Evolutionary conservation across 208 protist species (phyloP).

Genomic region (Crithidia mellificae): DNA sequence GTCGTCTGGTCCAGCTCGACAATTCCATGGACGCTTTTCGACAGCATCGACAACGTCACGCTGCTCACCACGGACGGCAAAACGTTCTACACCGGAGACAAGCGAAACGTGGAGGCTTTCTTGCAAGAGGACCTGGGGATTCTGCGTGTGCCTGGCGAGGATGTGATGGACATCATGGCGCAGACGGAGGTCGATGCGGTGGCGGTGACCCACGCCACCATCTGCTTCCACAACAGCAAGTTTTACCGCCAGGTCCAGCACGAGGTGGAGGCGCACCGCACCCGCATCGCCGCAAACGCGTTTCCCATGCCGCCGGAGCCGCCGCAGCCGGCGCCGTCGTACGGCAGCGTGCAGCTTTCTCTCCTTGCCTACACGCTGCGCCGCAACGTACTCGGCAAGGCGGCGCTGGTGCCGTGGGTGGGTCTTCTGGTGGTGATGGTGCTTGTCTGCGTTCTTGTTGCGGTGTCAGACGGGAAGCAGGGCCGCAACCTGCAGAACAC

Average conservation of each 20-base stretch:
- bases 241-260: slow-evolving; percentile 22
- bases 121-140: slow-evolving; percentile 34
- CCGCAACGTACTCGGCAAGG: slow-evolving; percentile 23
- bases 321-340: slow-evolving; percentile 1
- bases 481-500: slow-evolving; percentile 41
- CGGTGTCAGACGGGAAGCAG: neutral
- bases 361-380: slow-evolving; percentile 39
- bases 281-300: slow-evolving; percentile 15
- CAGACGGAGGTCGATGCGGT: slow-evolving; percentile 39
- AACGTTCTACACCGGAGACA: slow-evolving; percentile 43
- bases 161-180: slow-evolving; percentile 50
- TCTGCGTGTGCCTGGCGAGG: slow-evolving; percentile 34
- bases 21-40: slow-evolving; percentile 44
- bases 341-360: slow-evolving; percentile 12
- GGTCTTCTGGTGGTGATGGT: slow-evolving; percentile 46
- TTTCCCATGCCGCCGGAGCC: neutral
- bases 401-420: slow-evolving; percentile 40
- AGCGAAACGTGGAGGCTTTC: slow-evolving; percentile 36
- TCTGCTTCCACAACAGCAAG: slow-evolving; percentile 25
- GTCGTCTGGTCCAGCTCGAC: slow-evolving; percentile 20
- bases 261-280: slow-evolving; percentile 38
- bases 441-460: slow-evolving; percentile 30
- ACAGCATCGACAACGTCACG: slow-evolving; percentile 36
- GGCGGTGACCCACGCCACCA: slow-evolving; percentile 25
- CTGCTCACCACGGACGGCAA: slow-evolving; percentile 42